Conservation (phyloP, 2,329 filamentous ascomycete species). For the Chrysosporium queenslandicum region DNA sequence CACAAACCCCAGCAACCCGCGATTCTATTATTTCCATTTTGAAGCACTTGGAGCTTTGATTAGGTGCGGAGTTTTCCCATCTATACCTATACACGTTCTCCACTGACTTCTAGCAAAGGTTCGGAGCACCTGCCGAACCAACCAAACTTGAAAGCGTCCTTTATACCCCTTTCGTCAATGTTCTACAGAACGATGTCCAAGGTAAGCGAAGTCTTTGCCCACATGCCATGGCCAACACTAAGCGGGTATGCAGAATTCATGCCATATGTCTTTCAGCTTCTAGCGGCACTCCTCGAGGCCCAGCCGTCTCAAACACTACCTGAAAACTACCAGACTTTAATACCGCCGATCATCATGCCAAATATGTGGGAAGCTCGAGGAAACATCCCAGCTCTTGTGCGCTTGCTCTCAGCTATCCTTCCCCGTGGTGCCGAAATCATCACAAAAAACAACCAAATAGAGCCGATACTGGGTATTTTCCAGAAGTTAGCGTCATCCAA, state of each 20-base stretch:
- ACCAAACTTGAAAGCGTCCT: conserved; percentile 68
- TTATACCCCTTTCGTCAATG: conserved; percentile 70
- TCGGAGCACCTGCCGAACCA: conserved; percentile 57
- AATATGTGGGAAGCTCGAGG: conserved; percentile 82
- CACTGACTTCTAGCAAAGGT: conserved; percentile 34
- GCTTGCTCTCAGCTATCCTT: conserved; percentile 74
- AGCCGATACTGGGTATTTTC: conserved; percentile 88
- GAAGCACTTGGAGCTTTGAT: conserved; percentile 87
- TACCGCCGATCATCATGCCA: conserved; percentile 69
- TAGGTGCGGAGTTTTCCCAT: conserved; percentile 35
- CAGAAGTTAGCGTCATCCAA: conserved; percentile 76
- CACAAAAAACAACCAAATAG: conserved; percentile 66
- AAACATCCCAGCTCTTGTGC: conserved; percentile 82
- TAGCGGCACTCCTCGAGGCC: conserved; percentile 79
- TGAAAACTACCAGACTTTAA: conserved; percentile 66
- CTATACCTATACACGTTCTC: background rate
- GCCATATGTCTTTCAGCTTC: conserved; percentile 92
- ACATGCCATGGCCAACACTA: background rate
- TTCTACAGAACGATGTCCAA: conserved; percentile 72
- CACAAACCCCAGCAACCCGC: conserved; percentile 89
- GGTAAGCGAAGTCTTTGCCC: conserved; percentile 41
- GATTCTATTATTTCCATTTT: conserved; percentile 98
- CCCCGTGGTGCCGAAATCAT: conserved; percentile 65
- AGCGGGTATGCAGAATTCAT: conserved; percentile 61
- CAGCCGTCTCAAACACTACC: conserved; percentile 71